phyloP scores from a whole-genome alignment of 345 rosid species.

The Linum tenue region DNA sequence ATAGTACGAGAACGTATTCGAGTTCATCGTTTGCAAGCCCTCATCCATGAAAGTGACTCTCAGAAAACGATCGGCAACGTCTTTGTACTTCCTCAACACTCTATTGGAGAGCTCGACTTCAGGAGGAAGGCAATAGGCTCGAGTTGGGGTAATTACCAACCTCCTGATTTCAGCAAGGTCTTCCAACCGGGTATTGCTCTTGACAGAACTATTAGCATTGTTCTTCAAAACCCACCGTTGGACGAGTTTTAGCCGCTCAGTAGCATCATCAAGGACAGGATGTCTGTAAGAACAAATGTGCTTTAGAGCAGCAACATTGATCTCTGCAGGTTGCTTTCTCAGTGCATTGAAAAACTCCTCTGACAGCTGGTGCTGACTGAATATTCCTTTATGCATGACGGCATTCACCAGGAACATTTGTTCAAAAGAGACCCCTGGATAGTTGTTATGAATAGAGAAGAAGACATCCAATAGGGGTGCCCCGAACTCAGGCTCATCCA shows the following conservation, averaged over 20 bases:
- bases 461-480: slow-evolving; percentile 42
- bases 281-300: slow-evolving; percentile 52
- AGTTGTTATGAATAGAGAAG: slow-evolving; percentile 38
- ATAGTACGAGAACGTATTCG: slow-evolving; percentile 48
- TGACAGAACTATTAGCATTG: slow-evolving; percentile 32
- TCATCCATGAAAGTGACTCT: slow-evolving; percentile 92
- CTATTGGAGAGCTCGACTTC: slow-evolving; percentile 89
- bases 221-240: slow-evolving; percentile 60
- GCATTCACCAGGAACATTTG: slow-evolving; percentile 66
- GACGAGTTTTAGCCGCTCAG: slow-evolving; percentile 40
- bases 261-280: slow-evolving; percentile 68
- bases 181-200: slow-evolving; percentile 32
- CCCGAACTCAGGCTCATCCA: slow-evolving; percentile 61
- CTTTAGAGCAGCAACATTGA: slow-evolving; percentile 61
- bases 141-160: slow-evolving; percentile 70
- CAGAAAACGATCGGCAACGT: slow-evolving; percentile 59
- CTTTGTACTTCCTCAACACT: slow-evolving; percentile 59
- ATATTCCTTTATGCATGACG: slow-evolving; percentile 55
- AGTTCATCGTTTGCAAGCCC: slow-evolving; percentile 64
- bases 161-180: slow-evolving; percentile 62
- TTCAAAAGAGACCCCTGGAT: slow-evolving; percentile 49
- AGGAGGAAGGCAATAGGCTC: slow-evolving; percentile 82
- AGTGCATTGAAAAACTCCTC: slow-evolving; percentile 52
- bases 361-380: slow-evolving; percentile 58
- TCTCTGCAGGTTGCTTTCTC: slow-evolving; percentile 43